phyloP scores from a whole-genome alignment of 352 stramenopile species.

The Globisporangium paddicum region DNA sequence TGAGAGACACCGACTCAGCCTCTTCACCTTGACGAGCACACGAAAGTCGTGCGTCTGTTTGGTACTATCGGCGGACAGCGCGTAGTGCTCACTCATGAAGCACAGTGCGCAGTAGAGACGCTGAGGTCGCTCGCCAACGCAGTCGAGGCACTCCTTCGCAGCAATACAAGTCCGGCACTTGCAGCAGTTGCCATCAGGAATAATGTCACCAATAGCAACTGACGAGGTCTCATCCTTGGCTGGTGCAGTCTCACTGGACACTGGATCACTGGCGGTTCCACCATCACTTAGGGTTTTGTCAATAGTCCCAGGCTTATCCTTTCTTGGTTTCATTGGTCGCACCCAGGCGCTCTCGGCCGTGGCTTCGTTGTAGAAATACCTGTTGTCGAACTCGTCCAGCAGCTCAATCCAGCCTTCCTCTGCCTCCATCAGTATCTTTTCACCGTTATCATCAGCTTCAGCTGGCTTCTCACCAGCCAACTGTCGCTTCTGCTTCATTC shows the following conservation, averaged over 20 bases:
- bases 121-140: conserved; percentile 15
- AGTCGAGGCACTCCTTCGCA: conserved; percentile 60
- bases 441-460: conserved; percentile 1
- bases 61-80: background rate
- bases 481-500: conserved; percentile 6
- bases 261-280: background rate
- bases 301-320: background rate
- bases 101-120: conserved; percentile 42
- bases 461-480: background rate
- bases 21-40: conserved; percentile 20
- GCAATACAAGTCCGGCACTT: conserved; percentile 28
- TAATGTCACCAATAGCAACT: background rate
- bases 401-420: conserved; percentile 25
- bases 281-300: background rate
- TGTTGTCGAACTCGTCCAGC: conserved; percentile 41
- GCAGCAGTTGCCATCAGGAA: conserved; percentile 28
- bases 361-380: conserved; percentile 59
- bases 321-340: background rate
- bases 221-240: conserved; percentile 4
- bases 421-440: background rate
- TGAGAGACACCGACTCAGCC: conserved; percentile 30
- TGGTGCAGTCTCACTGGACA: background rate
- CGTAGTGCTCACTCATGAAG: conserved; percentile 46
- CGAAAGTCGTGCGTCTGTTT: conserved; percentile 55
- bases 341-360: conserved; percentile 57